phyloP scores from a whole-genome alignment of 345 rosid species.

The Populus euphratica region DNA sequence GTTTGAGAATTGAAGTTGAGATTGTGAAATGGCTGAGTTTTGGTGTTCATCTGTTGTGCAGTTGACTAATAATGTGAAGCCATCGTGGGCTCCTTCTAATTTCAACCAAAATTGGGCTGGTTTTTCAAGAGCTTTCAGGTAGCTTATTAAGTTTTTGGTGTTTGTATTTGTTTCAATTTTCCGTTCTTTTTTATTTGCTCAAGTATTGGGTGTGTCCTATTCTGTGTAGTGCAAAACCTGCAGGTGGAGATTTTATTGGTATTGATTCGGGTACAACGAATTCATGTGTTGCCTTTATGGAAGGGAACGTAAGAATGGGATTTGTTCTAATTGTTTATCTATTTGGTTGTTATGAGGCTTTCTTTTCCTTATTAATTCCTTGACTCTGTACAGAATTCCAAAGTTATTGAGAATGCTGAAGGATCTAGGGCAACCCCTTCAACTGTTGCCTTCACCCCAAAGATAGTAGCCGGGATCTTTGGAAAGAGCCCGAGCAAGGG shows the following conservation, averaged over 20 bases:
- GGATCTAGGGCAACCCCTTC: slow-evolving; percentile 38
- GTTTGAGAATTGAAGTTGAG: not conserved
- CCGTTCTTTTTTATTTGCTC: not conserved
- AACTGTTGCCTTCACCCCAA: slow-evolving; percentile 28
- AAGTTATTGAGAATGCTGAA: slow-evolving; percentile 37
- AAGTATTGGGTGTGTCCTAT: not conserved
- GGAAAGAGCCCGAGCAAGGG: slow-evolving; percentile 34
- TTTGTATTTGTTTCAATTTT: not conserved
- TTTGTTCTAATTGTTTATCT: not conserved
- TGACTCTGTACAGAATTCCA: slow-evolving; percentile 20
- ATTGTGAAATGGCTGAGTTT: not conserved
- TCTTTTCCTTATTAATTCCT: not conserved
- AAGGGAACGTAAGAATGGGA: slow-evolving; percentile 65
- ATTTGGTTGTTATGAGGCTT: not conserved
- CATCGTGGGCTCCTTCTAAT: slow-evolving; percentile 38
- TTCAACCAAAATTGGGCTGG: slow-evolving; percentile 45
- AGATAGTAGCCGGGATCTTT: slow-evolving; percentile 22
- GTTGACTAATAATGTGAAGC: slow-evolving; percentile 48
- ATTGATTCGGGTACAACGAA: slow-evolving; percentile 96
- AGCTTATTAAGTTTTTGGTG: not conserved
- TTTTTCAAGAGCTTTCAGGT: slow-evolving; percentile 78
- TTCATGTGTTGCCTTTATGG: slow-evolving; percentile 95
- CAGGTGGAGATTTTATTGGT: slow-evolving; percentile 83
- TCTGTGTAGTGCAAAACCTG: slow-evolving; percentile 64
- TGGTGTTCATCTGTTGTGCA: slow-evolving; percentile 23